A percentile compares a stretch with the other conserved stretches of the same genome.
Conservation (phyloP, 129 eudicot genomes). For the Daucus carota region DNA sequence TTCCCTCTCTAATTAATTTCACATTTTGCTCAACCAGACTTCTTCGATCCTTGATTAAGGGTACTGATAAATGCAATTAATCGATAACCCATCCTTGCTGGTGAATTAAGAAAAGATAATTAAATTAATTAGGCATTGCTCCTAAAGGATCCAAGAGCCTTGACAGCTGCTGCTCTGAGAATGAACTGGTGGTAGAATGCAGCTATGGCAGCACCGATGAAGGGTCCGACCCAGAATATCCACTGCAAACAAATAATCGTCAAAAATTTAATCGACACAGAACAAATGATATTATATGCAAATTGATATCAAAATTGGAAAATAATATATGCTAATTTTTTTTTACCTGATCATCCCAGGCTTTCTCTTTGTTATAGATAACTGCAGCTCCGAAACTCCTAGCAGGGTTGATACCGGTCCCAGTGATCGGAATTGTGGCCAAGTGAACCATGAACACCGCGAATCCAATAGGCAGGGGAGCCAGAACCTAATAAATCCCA, state of each 20-base stretch:
- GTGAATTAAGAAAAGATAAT: background rate
- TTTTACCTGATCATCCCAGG: slow-evolving; percentile 54
- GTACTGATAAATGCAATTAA: background rate
- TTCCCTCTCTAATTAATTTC: background rate
- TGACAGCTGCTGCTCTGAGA: slow-evolving; percentile 58
- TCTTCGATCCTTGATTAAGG: background rate
- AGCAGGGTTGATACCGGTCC: slow-evolving; percentile 62
- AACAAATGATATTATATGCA: background rate
- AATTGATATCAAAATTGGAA: background rate
- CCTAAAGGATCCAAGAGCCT: slow-evolving; percentile 74
- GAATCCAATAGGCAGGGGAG: slow-evolving; percentile 62
- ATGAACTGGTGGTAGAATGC: slow-evolving; percentile 74
- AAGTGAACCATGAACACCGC: slow-evolving; percentile 64
- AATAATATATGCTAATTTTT: too few species aligned
- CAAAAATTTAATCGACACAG: background rate
- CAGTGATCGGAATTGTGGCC: slow-evolving; percentile 59
- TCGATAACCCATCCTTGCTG: background rate
- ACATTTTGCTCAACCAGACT: background rate
- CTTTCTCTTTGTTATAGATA: slow-evolving; percentile 42
- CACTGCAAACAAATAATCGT: slow-evolving; percentile 23
- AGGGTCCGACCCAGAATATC: slow-evolving; percentile 85
- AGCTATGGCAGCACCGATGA: slow-evolving; percentile 64
- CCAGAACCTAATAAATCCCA: slow-evolving; percentile 34
- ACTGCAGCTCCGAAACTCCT: slow-evolving; percentile 61
- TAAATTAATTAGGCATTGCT: slow-evolving; percentile 36